Evolutionary conservation across 805 yeast species (phyloP), one percentile per base, ranked within the genome.

Genomic region (Yarrowia sp.): DNA sequence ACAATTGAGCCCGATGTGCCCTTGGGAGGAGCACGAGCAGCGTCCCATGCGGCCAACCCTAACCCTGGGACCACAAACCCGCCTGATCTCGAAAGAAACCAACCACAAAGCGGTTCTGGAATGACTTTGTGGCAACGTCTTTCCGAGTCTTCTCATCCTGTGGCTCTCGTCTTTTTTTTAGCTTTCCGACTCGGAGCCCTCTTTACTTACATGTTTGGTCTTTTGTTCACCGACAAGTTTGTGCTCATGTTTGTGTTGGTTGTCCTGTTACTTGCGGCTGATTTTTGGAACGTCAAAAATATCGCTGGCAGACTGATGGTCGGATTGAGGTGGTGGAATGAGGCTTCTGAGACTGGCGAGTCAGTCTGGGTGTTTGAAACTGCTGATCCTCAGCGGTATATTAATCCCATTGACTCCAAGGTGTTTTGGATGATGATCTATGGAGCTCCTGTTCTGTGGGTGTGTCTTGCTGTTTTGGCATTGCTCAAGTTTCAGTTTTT

Each of bases 241-340:
- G 89, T 91, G 14, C 81, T 91, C 49, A 86, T 91, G 74, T 94
- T 95, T 81, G 92, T 94, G 15, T 77, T 87, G 7, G 87, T 92
- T 26, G 86, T 93, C 1, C 80, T 95, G 16, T 79, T 92, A 19
- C 82, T 91, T 22, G 90, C 97, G 0, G 91, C 92, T 0, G 99
- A 94, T 77, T 94, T 94, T 75, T 94, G 98, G 96, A 89, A 91
- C 75, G 87, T 91, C 32, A 95, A 94, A 76, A 94, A 94, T 78
- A 90, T 94, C 35, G 83, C 97, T 22, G 99, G 99, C 1, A 81
- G 98, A 70, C 83, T 91, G 69, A 79, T 94, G 69, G 98, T 95
- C 5, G 98, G 98, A 0, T 82, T 95, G 72, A 71, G 83, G 72
- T 94, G 99, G 99, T 94, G 98, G 97, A 95, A 94, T 76, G 98